A percentile compares a stretch with the other conserved stretches of the same genome.
Evolutionary conservation across 2,329 filamentous ascomycete genomes (phyloP).

Genomic region (Sporothrix euskadiensis): DNA sequence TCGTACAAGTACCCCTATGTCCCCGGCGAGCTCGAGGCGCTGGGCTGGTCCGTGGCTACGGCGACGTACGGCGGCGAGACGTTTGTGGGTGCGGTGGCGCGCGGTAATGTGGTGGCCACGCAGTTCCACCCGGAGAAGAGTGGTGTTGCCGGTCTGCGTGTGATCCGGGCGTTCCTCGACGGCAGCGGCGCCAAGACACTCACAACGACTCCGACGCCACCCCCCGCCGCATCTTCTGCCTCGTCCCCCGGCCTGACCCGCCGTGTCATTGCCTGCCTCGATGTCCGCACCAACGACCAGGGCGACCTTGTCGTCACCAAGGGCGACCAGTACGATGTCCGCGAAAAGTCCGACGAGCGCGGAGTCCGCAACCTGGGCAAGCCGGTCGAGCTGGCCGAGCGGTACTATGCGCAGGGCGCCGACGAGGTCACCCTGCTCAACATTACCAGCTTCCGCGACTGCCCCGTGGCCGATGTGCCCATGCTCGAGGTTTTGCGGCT

Average conservation of each 20-base stretch:
- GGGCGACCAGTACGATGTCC: conserved; percentile 97
- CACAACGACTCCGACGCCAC: conserved; percentile 32
- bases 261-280: conserved; percentile 91
- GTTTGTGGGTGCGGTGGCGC: conserved; percentile 87
- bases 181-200: conserved; percentile 62
- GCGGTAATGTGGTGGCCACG: conserved; percentile 82
- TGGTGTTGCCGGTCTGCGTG: conserved; percentile 80
- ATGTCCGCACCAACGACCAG: conserved; percentile 90
- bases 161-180: conserved; percentile 83
- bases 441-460: conserved; percentile 97
- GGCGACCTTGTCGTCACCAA: conserved; percentile 97
- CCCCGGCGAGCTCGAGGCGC: conserved; percentile 69
- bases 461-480: conserved; percentile 83
- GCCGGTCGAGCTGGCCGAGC: conserved; percentile 88
- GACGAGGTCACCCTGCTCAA: conserved; percentile 98
- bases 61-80: conserved; percentile 83
- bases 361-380: conserved; percentile 92
- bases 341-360: conserved; percentile 71
- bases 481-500: conserved; percentile 92
- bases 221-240: neutral
- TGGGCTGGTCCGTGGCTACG: conserved; percentile 91
- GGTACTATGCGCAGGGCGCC: conserved; percentile 94
- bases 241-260: conserved; percentile 70
- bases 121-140: conserved; percentile 99
- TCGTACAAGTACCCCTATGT: conserved; percentile 83